A percentile compares a stretch with the other conserved stretches of the same genome.
Conservation (phyloP, 768 basidiomycete species). For the Hygrophoropsis aurantiaca region DNA sequence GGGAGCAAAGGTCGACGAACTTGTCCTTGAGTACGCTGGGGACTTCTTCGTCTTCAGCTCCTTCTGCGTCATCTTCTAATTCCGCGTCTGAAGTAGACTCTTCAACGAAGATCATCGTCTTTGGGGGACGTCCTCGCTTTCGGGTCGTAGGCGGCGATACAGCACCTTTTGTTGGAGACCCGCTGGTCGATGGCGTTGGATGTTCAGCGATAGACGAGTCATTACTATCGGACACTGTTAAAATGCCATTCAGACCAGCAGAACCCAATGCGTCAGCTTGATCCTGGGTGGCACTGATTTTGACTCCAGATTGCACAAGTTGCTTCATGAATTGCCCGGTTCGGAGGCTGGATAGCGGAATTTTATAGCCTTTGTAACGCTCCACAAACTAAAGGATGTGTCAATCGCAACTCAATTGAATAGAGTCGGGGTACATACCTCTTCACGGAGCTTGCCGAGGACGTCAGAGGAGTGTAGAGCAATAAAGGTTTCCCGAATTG, state of each 20-base stretch:
- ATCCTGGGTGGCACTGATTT: slow-evolving; percentile 40
- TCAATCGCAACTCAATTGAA: slow-evolving; percentile 2
- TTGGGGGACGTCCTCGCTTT: slow-evolving; percentile 1
- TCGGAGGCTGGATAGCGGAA: slow-evolving; percentile 55
- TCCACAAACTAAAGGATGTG: slow-evolving; percentile 55
- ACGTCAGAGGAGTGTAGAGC: slow-evolving; percentile 88
- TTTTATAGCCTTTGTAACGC: slow-evolving; percentile 72
- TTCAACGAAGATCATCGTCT: slow-evolving; percentile 4
- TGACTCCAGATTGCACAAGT: slow-evolving; percentile 45
- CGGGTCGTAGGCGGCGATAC: neutral
- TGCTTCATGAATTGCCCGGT: slow-evolving; percentile 35
- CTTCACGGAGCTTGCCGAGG: slow-evolving; percentile 64
- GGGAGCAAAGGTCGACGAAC: slow-evolving; percentile 72
- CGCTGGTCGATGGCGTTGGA: slow-evolving; percentile 3
- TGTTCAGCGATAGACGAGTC: slow-evolving; percentile 27
- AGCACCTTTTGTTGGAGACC: slow-evolving; percentile 46
- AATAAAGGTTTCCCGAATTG: slow-evolving; percentile 93
- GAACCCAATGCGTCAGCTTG: slow-evolving; percentile 32
- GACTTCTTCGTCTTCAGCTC: slow-evolving; percentile 22
- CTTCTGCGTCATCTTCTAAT: slow-evolving; percentile 15
- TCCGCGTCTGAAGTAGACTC: slow-evolving; percentile 7
- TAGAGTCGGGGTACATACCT: slow-evolving; percentile 48
- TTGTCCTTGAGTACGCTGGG: slow-evolving; percentile 39
- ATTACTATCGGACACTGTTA: slow-evolving; percentile 39
- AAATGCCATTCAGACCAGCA: slow-evolving; percentile 29